Evolutionary conservation across 495 filamentous ascomycete genomes (phyloP).

Genomic region (Aspergillus nidulans): DNA sequence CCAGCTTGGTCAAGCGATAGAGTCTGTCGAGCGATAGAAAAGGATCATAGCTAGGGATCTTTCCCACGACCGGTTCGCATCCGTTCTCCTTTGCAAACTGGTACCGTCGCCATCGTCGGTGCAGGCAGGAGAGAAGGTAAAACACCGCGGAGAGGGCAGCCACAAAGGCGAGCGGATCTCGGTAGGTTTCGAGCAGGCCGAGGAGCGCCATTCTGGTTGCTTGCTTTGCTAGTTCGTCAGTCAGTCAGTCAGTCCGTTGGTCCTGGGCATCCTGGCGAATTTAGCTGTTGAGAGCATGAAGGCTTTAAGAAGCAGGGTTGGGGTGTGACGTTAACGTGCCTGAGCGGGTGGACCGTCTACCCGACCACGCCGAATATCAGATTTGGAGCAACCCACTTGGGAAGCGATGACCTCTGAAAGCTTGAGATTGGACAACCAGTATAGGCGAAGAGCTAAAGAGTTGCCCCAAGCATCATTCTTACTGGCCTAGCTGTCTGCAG

Average conservation of each 20-base stretch:
- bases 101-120: constrained; percentile 15
- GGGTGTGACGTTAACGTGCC: neutral
- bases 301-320: neutral
- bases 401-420: neutral
- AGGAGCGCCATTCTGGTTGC: neutral
- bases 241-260: too few species aligned
- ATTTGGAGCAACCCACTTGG: neutral
- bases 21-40: constrained; percentile 15
- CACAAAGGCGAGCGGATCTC: neutral
- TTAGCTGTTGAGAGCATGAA: neutral
- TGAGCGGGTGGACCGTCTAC: neutral
- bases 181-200: neutral
- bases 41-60: constrained; percentile 2
- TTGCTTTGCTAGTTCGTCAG: too few species aligned
- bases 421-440: neutral
- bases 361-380: too few species aligned
- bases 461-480: neutral
- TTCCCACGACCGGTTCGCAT: constrained; percentile 5
- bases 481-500: neutral
- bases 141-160: constrained; percentile 7
- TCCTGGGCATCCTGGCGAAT: too few species aligned
- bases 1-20: neutral
- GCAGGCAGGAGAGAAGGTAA: constrained; percentile 10
- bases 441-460: neutral
- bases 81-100: constrained; percentile 15